Evolutionary conservation across 352 stramenopile genomes (phyloP).

Genomic region (Globisporangium cederbergense): DNA sequence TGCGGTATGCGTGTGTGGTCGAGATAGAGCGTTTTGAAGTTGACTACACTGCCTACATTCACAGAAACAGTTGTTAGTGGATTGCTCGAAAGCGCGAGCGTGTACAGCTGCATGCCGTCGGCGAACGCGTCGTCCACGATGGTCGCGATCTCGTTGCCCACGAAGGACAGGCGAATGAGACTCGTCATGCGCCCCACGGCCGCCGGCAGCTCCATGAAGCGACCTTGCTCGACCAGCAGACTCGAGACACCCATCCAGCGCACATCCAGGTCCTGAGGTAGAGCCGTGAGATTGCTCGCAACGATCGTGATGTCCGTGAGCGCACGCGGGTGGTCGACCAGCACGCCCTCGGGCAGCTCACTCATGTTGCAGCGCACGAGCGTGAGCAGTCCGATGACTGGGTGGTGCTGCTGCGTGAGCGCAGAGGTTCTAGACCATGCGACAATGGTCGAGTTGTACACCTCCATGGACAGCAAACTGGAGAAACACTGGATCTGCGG

Average conservation of each 20-base stretch:
- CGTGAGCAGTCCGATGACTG: slow-evolving; percentile 7
- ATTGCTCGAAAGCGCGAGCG: slow-evolving; percentile 13
- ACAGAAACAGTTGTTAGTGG: not conserved
- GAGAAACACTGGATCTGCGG: slow-evolving; percentile 24
- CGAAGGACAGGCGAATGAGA: slow-evolving; percentile 12
- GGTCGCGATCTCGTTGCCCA: slow-evolving; percentile 7
- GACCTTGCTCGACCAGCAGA: slow-evolving; percentile 5
- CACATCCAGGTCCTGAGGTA: slow-evolving; percentile 12
- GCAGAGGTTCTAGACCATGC: slow-evolving; percentile 20
- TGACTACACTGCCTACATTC: not conserved
- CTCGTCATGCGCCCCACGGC: slow-evolving; percentile 6
- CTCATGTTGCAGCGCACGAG: slow-evolving; percentile 14
- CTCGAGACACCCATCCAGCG: slow-evolving; percentile 10
- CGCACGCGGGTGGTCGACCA: slow-evolving; percentile 8
- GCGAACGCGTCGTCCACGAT: slow-evolving; percentile 5
- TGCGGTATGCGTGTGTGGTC: slow-evolving; percentile 1
- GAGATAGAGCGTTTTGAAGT: slow-evolving; percentile 16
- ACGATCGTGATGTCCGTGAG: slow-evolving; percentile 15
- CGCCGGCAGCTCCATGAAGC: not conserved
- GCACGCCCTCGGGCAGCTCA: slow-evolving; percentile 2
- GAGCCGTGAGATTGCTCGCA: slow-evolving; percentile 12
- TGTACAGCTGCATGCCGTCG: slow-evolving; percentile 7
- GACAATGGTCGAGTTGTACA: slow-evolving; percentile 34
- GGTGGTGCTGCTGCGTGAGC: slow-evolving; percentile 18
- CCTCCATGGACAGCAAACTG: slow-evolving; percentile 23